phyloP scores from a whole-genome alignment of 169 alveolate genomes.

The Plasmodium inui region DNA sequence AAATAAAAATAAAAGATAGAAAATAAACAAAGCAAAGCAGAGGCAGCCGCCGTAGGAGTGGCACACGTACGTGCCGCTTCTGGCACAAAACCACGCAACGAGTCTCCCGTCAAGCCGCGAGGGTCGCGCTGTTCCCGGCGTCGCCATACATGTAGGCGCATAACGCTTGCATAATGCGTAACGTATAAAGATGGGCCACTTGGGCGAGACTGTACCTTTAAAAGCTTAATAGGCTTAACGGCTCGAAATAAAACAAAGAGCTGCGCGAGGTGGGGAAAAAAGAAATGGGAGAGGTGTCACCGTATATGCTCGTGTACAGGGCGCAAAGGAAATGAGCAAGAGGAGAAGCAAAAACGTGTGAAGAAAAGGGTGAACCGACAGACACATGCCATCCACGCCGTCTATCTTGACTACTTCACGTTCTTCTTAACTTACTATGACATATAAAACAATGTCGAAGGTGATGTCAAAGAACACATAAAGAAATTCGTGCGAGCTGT shows the following conservation, averaged over 20 bases:
- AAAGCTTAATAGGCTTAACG: conserved; percentile 54
- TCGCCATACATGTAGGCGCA: neutral
- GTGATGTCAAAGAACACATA: conserved; percentile 57
- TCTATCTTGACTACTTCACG: neutral
- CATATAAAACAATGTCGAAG: conserved; percentile 69
- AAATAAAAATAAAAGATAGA: neutral
- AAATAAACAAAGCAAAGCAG: no score
- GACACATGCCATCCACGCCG: neutral
- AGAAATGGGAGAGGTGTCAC: neutral
- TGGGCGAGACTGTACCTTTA: conserved; percentile 12
- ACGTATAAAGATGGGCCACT: neutral
- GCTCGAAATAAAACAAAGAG: conserved; percentile 65
- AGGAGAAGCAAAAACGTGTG: neutral
- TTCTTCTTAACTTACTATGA: conserved; percentile 21
- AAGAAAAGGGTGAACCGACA: neutral
- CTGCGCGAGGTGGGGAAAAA: neutral
- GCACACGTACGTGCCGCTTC: neutral
- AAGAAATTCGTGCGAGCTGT: conserved; percentile 66
- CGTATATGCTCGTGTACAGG: neutral
- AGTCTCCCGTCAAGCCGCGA: neutral
- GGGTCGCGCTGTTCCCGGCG: neutral
- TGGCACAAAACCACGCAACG: neutral
- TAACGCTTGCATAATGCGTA: neutral
- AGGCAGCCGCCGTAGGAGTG: neutral
- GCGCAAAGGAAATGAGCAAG: neutral